Evolutionary conservation across 148 eudicot species (phyloP), one percentile per base, ranked within the genome.

Genomic region (Camellia sinensis): DNA sequence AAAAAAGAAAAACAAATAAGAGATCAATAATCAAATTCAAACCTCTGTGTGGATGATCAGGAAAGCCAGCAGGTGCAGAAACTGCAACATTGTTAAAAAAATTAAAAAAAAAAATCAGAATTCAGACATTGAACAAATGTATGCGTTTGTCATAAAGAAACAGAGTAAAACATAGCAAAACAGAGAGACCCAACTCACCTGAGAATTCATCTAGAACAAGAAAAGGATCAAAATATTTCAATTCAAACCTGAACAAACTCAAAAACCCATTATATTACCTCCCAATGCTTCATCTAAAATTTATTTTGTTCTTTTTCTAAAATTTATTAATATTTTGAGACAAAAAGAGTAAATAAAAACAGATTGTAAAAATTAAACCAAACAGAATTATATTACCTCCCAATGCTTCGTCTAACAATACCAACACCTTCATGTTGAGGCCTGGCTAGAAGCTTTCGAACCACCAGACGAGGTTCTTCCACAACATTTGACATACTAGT

Each of bases 11-110:
- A 12, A 14, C 52, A n/a, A 0, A 46, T 2, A 46, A 46, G 50
- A 46, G 6, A 2, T 46, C 50, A 60, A 64, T 21, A 67, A 67
- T n/a, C n/a, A n/a, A n/a, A n/a, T n/a, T 70, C 80, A 80, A 80
- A 94, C 98, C 98, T 94, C 97, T 92, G 71, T 94, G 98, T 67
- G 98, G 98, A 85, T 94, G 98, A 90, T 94, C 98, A 79, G 98
- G 97, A 82, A 94, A 94, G 57, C 95, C 98, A 86, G 91, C 93
- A 44, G 97, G 97, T 77, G 95, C 94, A 80, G 95, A 72, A 53
- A 92, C 98, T 94, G 86, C 67, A 84, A 64, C 3, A 5, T 40
- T 0, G 45, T 4, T 8, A 80, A 14, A 13, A 0, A 73, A 21
- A 15, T 0, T n/a, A 69, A 6, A n/a, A 68, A 67, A 62, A 4